Base-by-base conservation (phyloP, 2,329 filamentous ascomycete genomes). In the Ophiocordyceps camponoti-leonardi region DNA sequence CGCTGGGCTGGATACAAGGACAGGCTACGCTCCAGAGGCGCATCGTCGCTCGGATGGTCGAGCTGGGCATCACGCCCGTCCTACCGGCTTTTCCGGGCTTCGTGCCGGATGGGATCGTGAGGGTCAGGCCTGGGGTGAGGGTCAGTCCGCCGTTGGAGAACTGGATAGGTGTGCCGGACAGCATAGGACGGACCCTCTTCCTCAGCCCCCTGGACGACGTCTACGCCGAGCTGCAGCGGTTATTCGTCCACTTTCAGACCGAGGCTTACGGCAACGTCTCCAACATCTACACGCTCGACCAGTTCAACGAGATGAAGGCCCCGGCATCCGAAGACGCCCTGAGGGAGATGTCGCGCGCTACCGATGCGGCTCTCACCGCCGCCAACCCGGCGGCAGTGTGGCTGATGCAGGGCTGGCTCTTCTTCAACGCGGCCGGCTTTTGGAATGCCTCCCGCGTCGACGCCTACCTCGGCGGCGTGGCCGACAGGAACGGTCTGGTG, bases 331-430 rank as follows among this genome's bases (percentile, higher is more conserved):
- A 70, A 47, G 57, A 72, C 12, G 37, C 48, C 13, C 31, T 35
- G 11, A 6, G 31, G 31, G 43, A 30, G n/a, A 42, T 52, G 4
- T 50, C 49, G 4, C n/a, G 22, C 14, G 62, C 60, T 45, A 72
- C 69, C 0, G 69, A 65, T 60, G 53, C 64, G 41, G 65, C 63
- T 42, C 60, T 74, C 31, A 72, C 72, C 49, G 54, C 60, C 2
- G 69, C 65, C 1, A 67, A 72, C 47, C 59, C 68, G 0, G 55
- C 63, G 16, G 69, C 71, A 2, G 56, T 71, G 3, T 74, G 71
- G 71, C 54, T 73, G 49, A 66, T 75, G 50, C 70, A 74, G 50
- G 64, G 67, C 16, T 72, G 68, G 60, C 58, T 75, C 1, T 75
- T 73, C 54, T 67, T 61, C 22, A 61, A 61, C 3, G 65, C 62